Evolutionary conservation across 2,329 filamentous ascomycete species (phyloP).

Genomic region (Didymella segeticola): DNA sequence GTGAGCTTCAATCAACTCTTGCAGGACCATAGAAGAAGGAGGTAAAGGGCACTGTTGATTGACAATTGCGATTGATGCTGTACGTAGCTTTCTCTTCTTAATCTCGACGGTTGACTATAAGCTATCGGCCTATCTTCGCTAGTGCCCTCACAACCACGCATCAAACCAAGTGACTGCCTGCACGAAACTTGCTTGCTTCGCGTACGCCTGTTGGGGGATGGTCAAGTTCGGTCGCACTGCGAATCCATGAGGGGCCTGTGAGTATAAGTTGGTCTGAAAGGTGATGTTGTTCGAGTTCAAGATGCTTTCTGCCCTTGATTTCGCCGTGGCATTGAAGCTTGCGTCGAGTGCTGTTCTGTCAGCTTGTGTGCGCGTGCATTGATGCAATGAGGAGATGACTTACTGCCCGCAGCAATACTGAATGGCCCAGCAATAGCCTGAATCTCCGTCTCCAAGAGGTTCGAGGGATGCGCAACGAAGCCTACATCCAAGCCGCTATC

Average conservation of each 20-base stretch:
- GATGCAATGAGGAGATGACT: slow-evolving; percentile 19
- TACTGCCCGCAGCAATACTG: slow-evolving; percentile 67
- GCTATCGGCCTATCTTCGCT: too few relatives aligned
- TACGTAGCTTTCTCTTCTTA: too few relatives aligned
- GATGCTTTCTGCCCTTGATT: slow-evolving; percentile 32
- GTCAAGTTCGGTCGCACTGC: slow-evolving; percentile 42
- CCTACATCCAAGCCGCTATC: slow-evolving; percentile 65
- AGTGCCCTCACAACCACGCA: slow-evolving; percentile 31
- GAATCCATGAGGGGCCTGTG: slow-evolving; percentile 45
- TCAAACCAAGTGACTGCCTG: slow-evolving; percentile 50
- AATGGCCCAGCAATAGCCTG: slow-evolving; percentile 68
- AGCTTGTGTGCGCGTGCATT: slow-evolving; percentile 6
- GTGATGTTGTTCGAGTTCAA: slow-evolving; percentile 37
- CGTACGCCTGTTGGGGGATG: slow-evolving; percentile 40
- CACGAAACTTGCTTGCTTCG: slow-evolving; percentile 45
- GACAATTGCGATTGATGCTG: too few relatives aligned
- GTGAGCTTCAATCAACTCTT: too few relatives aligned
- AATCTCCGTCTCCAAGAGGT: slow-evolving; percentile 71
- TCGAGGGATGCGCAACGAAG: slow-evolving; percentile 74
- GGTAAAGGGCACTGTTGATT: too few relatives aligned
- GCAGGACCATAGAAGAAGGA: too few relatives aligned
- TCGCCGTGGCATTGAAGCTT: slow-evolving; percentile 27
- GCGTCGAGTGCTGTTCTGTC: slow-evolving; percentile 29
- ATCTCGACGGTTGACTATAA: too few relatives aligned
- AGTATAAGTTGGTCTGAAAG: slow-evolving; percentile 44